Evolutionary conservation across 495 filamentous ascomycete species (phyloP).

Genomic region (Trichodelitschia bisporula): DNA sequence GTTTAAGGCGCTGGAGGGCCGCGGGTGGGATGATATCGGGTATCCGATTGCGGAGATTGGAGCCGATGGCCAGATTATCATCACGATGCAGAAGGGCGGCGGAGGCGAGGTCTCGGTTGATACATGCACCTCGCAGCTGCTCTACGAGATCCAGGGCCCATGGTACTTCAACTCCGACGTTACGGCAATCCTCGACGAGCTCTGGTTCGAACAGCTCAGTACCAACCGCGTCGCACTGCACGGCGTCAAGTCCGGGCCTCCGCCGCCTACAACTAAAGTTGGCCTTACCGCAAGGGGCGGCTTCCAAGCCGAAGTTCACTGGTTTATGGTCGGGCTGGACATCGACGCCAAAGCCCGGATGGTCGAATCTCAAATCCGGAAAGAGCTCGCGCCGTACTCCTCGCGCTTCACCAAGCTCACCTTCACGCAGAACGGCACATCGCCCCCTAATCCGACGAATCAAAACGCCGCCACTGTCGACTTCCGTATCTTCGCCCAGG

Average conservation of each 20-base stretch:
- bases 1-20: conserved; percentile 4
- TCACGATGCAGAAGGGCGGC: conserved; percentile 7
- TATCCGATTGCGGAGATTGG: conserved; percentile 11
- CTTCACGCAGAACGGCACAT: conserved; percentile 8
- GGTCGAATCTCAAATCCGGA: conserved; percentile 9
- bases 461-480: conserved; percentile 11
- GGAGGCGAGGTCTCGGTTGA: conserved; percentile 7
- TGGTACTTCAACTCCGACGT: conserved; percentile 12
- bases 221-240: conserved; percentile 7
- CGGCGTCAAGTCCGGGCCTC: conserved; percentile 6
- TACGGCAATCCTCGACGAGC: conserved; percentile 6
- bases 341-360: conserved; percentile 13
- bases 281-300: conserved; percentile 8
- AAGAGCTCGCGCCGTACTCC: conserved; percentile 4
- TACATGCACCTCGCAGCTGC: conserved; percentile 7
- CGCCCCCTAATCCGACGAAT: conserved; percentile 3
- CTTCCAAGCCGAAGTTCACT: conserved; percentile 11
- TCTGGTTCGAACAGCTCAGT: conserved; percentile 8
- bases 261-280: conserved; percentile 10
- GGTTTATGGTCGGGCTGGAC: conserved; percentile 14
- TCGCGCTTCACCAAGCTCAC: conserved; percentile 6
- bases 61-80: conserved; percentile 5
- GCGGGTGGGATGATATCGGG: conserved; percentile 6
- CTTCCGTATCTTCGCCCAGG: conserved; percentile 13
- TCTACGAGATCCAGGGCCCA: conserved; percentile 12